Evolutionary conservation across 352 stramenopile species (phyloP), one percentile per base, ranked within the genome.

Genomic region (Porosira glacialis): DNA sequence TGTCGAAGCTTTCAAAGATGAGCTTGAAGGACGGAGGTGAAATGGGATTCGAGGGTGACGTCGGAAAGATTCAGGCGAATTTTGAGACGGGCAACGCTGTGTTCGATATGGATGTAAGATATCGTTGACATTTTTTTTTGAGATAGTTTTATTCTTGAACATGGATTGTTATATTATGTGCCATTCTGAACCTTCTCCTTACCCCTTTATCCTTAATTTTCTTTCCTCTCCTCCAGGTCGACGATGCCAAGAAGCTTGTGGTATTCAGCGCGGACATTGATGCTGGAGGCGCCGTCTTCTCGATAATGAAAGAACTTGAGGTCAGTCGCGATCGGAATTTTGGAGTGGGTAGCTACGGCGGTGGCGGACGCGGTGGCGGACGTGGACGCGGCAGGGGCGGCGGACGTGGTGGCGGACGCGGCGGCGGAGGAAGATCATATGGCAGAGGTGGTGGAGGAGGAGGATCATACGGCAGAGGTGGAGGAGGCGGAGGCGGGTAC

Each of bases 41-140:
- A 31, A n/a, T 77, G 26, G 8, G 49, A 8, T 89, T 91, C 78
- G 82, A 91, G 8, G 75, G 66, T 49, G 75, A 88, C 55, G 71
- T 91, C 58, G 85, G 85, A 58, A 88, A 87, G 52, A 89, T 91
- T 60, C 70, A 87, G 43, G 62, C 68, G 15, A 87, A 86, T 53
- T 35, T 59, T 28, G 73, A 88, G 28, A 82, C 56, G 38, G 77
- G 80, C 22, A 75, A 67, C 59, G 83, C 80, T 43, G 53, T 89
- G 36, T 91, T 91, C 66, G 85, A 91, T 41, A 85, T 91, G 82
- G 48, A 60, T 61, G 74, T 87, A 59, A 80, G 68, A 80, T 17
- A n/a, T n/a, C n/a, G n/a, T n/a, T n/a, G n/a, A n/a, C n/a, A n/a
- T n/a, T n/a, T n/a, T n/a, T n/a, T n/a, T n/a, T n/a, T n/a, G n/a